These are phyloP conservation scores for Cerrena zonata DNA, from an alignment of 1,284 basidiomycete species.

Conservation along the genomic window DNA sequence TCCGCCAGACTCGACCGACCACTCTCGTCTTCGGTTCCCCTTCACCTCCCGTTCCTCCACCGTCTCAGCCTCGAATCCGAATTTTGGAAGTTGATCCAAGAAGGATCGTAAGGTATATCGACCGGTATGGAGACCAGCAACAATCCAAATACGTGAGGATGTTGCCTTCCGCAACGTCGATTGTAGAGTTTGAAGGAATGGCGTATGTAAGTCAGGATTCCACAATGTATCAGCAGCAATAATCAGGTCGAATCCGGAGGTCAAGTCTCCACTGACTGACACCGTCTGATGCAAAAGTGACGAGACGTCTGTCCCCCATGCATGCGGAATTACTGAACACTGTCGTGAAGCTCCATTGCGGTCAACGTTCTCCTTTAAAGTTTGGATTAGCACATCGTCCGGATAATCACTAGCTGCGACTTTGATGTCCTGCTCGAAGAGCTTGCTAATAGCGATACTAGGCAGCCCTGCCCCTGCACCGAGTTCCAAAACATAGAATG, in stretches of 20 bases:
- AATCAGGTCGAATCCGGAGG: slow-evolving; percentile 61
- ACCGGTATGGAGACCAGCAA: slow-evolving; percentile 71
- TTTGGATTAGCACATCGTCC: slow-evolving; percentile 53
- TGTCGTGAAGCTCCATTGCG: slow-evolving; percentile 42
- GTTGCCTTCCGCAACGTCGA: slow-evolving; percentile 38
- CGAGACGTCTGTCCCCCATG: slow-evolving; percentile 45
- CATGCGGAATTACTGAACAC: slow-evolving; percentile 49
- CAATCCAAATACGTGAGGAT: slow-evolving; percentile 48
- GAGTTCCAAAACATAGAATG: slow-evolving; percentile 55
- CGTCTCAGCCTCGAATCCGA: slow-evolving; percentile 44
- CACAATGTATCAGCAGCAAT: slow-evolving; percentile 72
- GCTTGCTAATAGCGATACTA: slow-evolving; percentile 55
- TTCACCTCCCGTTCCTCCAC: slow-evolving; percentile 44
- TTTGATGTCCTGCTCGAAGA: slow-evolving; percentile 30
- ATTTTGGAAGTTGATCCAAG: slow-evolving; percentile 32
- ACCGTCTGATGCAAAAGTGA: neutral
- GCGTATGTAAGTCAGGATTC: slow-evolving; percentile 54
- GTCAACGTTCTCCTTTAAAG: slow-evolving; percentile 51
- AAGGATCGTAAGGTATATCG: slow-evolving; percentile 63
- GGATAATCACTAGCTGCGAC: slow-evolving; percentile 68
- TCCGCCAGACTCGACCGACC: slow-evolving; percentile 46
- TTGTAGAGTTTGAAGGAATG: slow-evolving; percentile 49
- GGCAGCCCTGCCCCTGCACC: slow-evolving; percentile 71
- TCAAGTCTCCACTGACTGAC: too few species aligned
- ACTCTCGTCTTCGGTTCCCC: slow-evolving; percentile 36